phyloP scores from a whole-genome alignment of 345 rosid species.

The Salix purpurea region DNA sequence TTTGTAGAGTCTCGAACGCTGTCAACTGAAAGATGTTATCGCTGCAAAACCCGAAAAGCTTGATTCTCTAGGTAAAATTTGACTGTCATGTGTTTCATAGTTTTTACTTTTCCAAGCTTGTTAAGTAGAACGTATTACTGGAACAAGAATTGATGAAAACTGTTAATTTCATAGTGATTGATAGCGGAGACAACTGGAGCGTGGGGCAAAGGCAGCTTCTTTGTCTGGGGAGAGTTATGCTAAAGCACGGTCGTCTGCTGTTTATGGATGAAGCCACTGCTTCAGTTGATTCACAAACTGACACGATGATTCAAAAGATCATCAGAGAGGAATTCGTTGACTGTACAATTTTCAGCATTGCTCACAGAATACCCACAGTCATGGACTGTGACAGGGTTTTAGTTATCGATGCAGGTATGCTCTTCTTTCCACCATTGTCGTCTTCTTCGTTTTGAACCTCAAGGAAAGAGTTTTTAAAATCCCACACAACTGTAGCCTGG shows the following conservation, averaged over 20 bases:
- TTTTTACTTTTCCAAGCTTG: background rate
- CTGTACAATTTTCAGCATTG: slow-evolving; percentile 88
- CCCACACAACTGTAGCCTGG: background rate
- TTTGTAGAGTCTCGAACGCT: slow-evolving; percentile 72
- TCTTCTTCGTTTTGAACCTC: background rate
- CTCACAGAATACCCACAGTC: slow-evolving; percentile 94
- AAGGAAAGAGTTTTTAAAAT: background rate
- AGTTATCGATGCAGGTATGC: slow-evolving; percentile 73
- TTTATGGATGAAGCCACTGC: slow-evolving; percentile 98
- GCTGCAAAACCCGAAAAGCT: slow-evolving; percentile 76
- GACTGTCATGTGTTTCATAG: background rate
- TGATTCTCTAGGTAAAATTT: slow-evolving; percentile 54
- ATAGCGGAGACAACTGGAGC: slow-evolving; percentile 95
- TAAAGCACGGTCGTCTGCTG: slow-evolving; percentile 70
- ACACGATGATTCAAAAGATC: slow-evolving; percentile 78
- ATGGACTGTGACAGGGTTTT: slow-evolving; percentile 92
- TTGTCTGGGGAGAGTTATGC: slow-evolving; percentile 85
- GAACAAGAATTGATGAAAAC: background rate
- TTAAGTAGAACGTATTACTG: background rate
- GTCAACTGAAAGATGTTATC: slow-evolving; percentile 80
- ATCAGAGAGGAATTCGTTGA: slow-evolving; percentile 80
- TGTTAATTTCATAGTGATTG: slow-evolving; percentile 54
- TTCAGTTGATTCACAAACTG: slow-evolving; percentile 90
- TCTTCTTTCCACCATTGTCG: background rate
- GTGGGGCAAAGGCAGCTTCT: slow-evolving; percentile 96